These are phyloP conservation scores for Eragrostis tef DNA, from an alignment of 202 grass and related monocot species.

Conservation along the genomic window DNA sequence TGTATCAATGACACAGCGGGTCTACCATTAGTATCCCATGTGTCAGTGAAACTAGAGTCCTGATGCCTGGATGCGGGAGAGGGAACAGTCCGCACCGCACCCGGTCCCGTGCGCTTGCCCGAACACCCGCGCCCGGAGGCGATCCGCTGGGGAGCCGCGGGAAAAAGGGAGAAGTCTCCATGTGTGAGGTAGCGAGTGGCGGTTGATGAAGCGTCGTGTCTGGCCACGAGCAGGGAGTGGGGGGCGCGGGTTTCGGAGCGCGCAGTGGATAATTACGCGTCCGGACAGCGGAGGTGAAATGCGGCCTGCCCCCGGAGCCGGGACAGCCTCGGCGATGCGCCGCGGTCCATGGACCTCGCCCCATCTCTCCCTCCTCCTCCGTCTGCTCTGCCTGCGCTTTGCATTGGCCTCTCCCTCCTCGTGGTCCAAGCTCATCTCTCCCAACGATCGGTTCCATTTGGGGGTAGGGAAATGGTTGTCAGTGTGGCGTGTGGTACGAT, in stretches of 20 bases:
- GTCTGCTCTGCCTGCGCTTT: background rate
- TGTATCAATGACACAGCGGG: background rate
- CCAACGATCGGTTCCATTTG: too few species aligned
- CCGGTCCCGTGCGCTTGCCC: background rate
- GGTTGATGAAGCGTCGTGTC: too few species aligned
- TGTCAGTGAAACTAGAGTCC: background rate
- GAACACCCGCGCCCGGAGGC: background rate
- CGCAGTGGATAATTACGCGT: conserved; percentile 2
- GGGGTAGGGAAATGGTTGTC: too few species aligned
- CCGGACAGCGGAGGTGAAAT: background rate
- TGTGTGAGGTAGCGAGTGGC: too few species aligned
- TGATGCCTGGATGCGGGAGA: background rate
- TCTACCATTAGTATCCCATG: background rate
- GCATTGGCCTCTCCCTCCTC: too few species aligned
- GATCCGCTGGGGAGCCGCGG: background rate
- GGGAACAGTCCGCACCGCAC: background rate
- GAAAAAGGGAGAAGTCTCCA: background rate
- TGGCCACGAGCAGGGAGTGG: too few species aligned
- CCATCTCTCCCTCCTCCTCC: background rate
- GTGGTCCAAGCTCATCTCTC: too few species aligned
- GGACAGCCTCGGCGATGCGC: background rate
- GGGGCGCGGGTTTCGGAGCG: background rate
- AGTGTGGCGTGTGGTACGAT: too few species aligned
- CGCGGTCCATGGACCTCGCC: background rate
- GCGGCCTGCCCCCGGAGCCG: conserved; percentile 20